phyloP scores from a whole-genome alignment of 164 flowering plant genomes.

The Malania oleifera region DNA sequence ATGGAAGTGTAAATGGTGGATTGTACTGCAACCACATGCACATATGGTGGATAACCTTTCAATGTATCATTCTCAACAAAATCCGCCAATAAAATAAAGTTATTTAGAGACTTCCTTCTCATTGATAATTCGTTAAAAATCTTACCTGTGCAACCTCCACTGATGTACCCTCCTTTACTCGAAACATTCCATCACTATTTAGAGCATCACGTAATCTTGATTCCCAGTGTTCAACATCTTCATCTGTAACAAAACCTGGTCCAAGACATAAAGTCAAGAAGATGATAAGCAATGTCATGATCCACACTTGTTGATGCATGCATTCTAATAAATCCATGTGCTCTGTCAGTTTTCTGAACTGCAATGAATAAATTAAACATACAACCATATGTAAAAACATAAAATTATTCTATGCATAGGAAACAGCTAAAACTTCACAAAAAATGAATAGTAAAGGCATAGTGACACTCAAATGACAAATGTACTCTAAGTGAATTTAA shows the following conservation, averaged over 20 bases:
- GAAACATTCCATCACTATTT: slow-evolving; percentile 43
- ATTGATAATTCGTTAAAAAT: neutral
- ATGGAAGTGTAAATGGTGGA: slow-evolving; percentile 91
- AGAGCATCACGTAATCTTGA: slow-evolving; percentile 46
- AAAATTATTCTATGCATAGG: too few relatives aligned
- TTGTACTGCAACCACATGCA: slow-evolving; percentile 62
- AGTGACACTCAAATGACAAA: too few relatives aligned
- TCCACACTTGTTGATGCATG: neutral
- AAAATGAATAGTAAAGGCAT: too few relatives aligned
- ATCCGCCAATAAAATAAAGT: neutral
- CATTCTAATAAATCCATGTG: too few relatives aligned
- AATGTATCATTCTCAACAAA: neutral
- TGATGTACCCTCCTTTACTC: slow-evolving; percentile 48
- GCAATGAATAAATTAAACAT: too few relatives aligned
- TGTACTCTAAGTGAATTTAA: too few relatives aligned
- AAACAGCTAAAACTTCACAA: too few relatives aligned
- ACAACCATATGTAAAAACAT: too few relatives aligned
- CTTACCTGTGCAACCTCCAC: slow-evolving; percentile 89
- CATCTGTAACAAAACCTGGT: slow-evolving; percentile 77
- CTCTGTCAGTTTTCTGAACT: neutral
- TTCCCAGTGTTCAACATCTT: slow-evolving; percentile 62
- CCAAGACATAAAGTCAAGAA: neutral
- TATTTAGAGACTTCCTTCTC: neutral
- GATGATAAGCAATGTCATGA: neutral
- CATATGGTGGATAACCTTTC: neutral